Conservation (phyloP, 306 rosid genomes). For the Vigna mungo region DNA sequence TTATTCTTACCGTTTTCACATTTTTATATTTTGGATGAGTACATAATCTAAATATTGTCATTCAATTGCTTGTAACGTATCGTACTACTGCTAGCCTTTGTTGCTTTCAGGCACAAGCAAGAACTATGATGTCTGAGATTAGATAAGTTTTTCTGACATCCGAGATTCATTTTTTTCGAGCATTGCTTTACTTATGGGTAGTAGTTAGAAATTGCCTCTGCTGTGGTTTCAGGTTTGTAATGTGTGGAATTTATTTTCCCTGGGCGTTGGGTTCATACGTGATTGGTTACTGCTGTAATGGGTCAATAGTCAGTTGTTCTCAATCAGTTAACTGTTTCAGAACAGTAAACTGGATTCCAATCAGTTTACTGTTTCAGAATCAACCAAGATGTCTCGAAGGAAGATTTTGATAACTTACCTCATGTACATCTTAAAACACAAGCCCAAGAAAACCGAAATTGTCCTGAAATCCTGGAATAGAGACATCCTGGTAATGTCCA, state of each 20-base stretch:
- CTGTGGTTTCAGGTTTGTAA: background rate
- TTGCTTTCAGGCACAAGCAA: constrained; percentile 13
- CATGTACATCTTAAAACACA: too few species aligned
- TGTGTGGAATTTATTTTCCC: background rate
- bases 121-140: background rate
- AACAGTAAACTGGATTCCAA: background rate
- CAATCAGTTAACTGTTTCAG: too few species aligned
- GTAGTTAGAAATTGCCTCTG: background rate
- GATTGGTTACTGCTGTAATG: background rate
- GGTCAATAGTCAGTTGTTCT: background rate
- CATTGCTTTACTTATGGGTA: background rate
- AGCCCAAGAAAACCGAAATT: too few species aligned
- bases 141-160: background rate
- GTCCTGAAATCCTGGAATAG: too few species aligned
- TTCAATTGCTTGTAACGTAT: constrained; percentile 23
- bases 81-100: constrained; percentile 6
- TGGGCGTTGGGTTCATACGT: background rate
- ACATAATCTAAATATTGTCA: constrained; percentile 16
- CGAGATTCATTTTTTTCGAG: background rate
- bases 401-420: too few species aligned
- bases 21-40: constrained; percentile 16
- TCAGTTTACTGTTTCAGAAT: background rate
- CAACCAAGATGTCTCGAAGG: too few species aligned
- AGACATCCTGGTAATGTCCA: too few species aligned
- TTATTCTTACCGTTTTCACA: background rate